Evolutionary conservation across 768 basidiomycete genomes (phyloP).

Genomic region (Tricholoma furcatifolium): DNA sequence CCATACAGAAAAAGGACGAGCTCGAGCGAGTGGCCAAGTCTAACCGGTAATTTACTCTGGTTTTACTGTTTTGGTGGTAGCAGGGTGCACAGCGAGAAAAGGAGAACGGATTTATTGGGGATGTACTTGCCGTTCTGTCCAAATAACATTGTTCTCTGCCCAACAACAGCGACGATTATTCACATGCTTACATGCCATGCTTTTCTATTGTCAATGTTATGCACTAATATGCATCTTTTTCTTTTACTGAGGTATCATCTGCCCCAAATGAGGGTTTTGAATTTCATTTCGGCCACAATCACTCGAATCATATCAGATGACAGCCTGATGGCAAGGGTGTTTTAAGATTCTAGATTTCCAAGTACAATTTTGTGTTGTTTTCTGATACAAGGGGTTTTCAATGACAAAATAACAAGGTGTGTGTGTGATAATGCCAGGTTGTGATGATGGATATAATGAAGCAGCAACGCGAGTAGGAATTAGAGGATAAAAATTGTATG

Average conservation of each 20-base stretch:
- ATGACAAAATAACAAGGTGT: conserved; percentile 10
- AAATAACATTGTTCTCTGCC: conserved; percentile 8
- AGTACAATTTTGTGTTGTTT: conserved; percentile 7
- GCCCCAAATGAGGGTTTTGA: background rate
- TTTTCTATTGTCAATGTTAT: conserved; percentile 3
- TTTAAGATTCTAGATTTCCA: conserved; percentile 12
- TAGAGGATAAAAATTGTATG: conserved; percentile 15
- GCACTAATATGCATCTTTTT: conserved; percentile 4
- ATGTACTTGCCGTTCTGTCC: conserved; percentile 6
- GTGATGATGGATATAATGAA: conserved; percentile 17
- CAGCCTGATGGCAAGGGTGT: background rate
- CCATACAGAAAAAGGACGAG: conserved; percentile 91
- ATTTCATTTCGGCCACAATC: background rate
- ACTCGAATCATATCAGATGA: background rate
- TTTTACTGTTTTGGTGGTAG: conserved; percentile 9
- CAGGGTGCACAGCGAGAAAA: conserved; percentile 13
- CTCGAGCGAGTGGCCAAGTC: conserved; percentile 99
- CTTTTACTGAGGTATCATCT: background rate
- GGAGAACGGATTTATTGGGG: conserved; percentile 11
- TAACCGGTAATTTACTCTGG: conserved; percentile 79
- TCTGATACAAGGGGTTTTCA: conserved; percentile 7
- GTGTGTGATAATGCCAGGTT: conserved; percentile 13
- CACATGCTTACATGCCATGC: conserved; percentile 11
- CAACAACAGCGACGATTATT: conserved; percentile 6
- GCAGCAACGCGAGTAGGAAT: conserved; percentile 15